Conservation (phyloP, 2,329 filamentous ascomycete genomes). For the Exophiala sp. region DNA sequence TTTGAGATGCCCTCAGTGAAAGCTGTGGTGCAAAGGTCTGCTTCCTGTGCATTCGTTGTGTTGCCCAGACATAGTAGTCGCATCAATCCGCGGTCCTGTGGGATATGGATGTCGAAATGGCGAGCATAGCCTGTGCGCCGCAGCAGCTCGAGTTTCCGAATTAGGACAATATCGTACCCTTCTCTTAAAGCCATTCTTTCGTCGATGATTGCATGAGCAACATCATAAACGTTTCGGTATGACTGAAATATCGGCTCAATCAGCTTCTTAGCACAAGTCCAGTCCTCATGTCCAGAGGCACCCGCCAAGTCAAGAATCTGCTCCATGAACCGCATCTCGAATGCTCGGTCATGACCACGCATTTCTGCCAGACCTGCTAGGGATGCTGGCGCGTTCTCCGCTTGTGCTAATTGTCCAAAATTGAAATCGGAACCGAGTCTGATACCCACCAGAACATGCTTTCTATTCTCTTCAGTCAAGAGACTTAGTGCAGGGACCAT, state of each 20-base stretch:
- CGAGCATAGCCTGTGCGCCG: slow-evolving; percentile 27
- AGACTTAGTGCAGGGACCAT: slow-evolving; percentile 30
- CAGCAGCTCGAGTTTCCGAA: slow-evolving; percentile 28
- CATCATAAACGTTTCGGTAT: slow-evolving; percentile 31
- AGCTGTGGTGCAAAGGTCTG: slow-evolving; percentile 30
- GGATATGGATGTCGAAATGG: slow-evolving; percentile 24
- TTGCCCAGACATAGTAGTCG: slow-evolving; percentile 38
- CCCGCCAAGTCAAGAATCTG: slow-evolving; percentile 39
- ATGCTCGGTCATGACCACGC: slow-evolving; percentile 29
- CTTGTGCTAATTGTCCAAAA: slow-evolving; percentile 39
- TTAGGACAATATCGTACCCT: slow-evolving; percentile 35
- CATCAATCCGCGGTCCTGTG: slow-evolving; percentile 33
- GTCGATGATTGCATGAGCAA: slow-evolving; percentile 29
- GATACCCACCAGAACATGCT: slow-evolving; percentile 33
- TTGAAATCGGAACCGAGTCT: slow-evolving; percentile 37
- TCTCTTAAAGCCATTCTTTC: slow-evolving; percentile 20
- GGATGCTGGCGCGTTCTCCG: slow-evolving; percentile 34
- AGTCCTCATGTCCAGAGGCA: slow-evolving; percentile 31
- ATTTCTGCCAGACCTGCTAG: slow-evolving; percentile 30
- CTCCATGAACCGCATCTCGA: slow-evolving; percentile 36
- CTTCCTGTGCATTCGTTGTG: slow-evolving; percentile 28
- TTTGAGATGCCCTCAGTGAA: slow-evolving; percentile 28
- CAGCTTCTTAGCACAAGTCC: slow-evolving; percentile 30
- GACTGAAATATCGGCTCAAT: slow-evolving; percentile 33
- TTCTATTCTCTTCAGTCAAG: slow-evolving; percentile 21